Percentiles rank a stretch among this genome's conserved stretches.
Evolutionary conservation across 2,329 filamentous ascomycete genomes (phyloP).

Genomic region (Microdochium nivale): DNA sequence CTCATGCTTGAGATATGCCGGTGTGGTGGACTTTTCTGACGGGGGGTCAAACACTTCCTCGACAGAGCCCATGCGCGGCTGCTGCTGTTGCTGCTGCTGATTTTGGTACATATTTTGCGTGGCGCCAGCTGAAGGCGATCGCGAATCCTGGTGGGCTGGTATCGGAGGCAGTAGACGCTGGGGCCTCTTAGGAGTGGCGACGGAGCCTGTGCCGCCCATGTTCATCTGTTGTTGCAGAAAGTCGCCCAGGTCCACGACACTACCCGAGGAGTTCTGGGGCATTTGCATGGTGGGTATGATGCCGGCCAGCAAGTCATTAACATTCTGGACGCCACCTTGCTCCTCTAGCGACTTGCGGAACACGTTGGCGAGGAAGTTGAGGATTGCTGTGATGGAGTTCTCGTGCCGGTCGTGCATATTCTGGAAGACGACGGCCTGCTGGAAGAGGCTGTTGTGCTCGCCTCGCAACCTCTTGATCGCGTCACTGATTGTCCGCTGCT

Average conservation of each 20-base stretch:
- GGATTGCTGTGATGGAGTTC: conserved; percentile 96
- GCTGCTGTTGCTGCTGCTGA: conserved; percentile 21
- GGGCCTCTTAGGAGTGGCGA: conserved; percentile 38
- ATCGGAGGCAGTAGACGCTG: conserved; percentile 48
- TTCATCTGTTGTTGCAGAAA: conserved; percentile 38
- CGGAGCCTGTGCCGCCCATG: conserved; percentile 22
- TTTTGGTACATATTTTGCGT: conserved; percentile 18
- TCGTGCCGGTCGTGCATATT: conserved; percentile 92
- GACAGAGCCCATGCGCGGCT: conserved; percentile 42
- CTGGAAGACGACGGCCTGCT: conserved; percentile 83
- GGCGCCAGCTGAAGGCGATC: conserved; percentile 19
- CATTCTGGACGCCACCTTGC: conserved; percentile 63
- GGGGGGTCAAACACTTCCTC: conserved; percentile 52
- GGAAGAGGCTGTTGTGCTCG: conserved; percentile 82
- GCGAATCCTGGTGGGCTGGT: conserved; percentile 26
- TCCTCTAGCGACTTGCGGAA: conserved; percentile 91
- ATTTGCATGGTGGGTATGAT: conserved; percentile 53
- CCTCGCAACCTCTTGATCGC: conserved; percentile 73
- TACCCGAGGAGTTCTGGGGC: conserved; percentile 37
- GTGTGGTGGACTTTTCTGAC: conserved; percentile 32
- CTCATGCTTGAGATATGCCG: conserved; percentile 45
- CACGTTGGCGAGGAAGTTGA: conserved; percentile 93
- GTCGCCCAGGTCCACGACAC: conserved; percentile 53
- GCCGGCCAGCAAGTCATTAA: conserved; percentile 76
- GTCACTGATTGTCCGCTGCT: conserved; percentile 77